Base-by-base conservation (phyloP, 176 grass and related monocot species). In the Triticum dicoccoides region DNA sequence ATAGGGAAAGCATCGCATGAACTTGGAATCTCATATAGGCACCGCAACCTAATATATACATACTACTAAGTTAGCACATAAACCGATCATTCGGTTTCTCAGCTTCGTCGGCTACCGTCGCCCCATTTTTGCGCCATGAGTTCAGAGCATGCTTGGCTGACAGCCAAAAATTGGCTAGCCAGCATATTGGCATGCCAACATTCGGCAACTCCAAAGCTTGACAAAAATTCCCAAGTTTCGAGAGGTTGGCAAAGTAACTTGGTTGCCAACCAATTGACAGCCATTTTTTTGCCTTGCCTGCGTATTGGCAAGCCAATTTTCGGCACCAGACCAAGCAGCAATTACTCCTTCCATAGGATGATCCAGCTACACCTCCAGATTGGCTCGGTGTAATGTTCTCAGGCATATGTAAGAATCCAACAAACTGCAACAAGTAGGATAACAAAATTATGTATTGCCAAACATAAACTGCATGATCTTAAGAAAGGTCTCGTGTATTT, bases 101-200 rank as follows among this genome's bases (percentile, higher is more conserved):
- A 17, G 49, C 14, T 27, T 90, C 73, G 59, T 94, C 82, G 35
- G 83, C 85, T 73, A 54, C 58, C 5, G 83, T 84, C 27, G 59
- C 44, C 47, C 91, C 93, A 59, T 80, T 80, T 58, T 98, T 0
- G 51, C 15, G 51, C 54, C 54, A 58, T 58, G 18, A 58, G 54
- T 8, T 21, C 54, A 21, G 18, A 21, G 6, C 54, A 20, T 58
- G 54, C 18, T 58, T 58, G 54, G 6, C 7, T 58, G 54, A 21
- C 18, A 58, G 18, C 54, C 17, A 58, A 58, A 18, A 21, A 1
- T 21, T 21, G 18, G 18, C 54, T 21, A 8, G 18, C 54, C 54
- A 58, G 2, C 54, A 21, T 58, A 21, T 58, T 58, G 15, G 54
- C 45, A 49, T 49, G 45, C 45, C 45, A 14, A 49, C 45, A 49